phyloP scores from a whole-genome alignment of 1,284 basidiomycete genomes.

The Prillingera fragicola region DNA sequence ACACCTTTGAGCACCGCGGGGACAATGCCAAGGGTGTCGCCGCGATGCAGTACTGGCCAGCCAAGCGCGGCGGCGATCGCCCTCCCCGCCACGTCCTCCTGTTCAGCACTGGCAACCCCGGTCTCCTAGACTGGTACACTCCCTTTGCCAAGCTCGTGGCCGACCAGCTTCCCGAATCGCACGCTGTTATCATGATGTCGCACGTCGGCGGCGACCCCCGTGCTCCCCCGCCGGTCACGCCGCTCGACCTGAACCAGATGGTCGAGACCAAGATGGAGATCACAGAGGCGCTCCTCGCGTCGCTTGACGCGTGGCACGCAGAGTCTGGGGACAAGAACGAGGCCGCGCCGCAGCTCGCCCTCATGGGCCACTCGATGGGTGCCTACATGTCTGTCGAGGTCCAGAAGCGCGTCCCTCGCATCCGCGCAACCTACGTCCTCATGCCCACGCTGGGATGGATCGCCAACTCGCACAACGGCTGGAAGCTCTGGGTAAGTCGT shows the following conservation, averaged over 20 bases:
- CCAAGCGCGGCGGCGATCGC: constrained; percentile 9
- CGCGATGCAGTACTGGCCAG: constrained; percentile 35
- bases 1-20: constrained; percentile 5
- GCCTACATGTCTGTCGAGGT: constrained; percentile 39
- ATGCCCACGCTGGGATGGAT: constrained; percentile 45
- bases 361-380: constrained; percentile 46
- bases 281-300: constrained; percentile 17
- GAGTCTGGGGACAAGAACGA: constrained; percentile 5
- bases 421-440: constrained; percentile 28
- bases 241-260: constrained; percentile 34
- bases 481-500: constrained; percentile 34
- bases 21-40: constrained; percentile 8
- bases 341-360: constrained; percentile 21
- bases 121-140: constrained; percentile 45
- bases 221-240: constrained; percentile 15
- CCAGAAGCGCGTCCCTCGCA: constrained; percentile 21
- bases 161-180: constrained; percentile 31
- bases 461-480: constrained; percentile 37
- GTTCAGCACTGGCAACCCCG: constrained; percentile 45
- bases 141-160: constrained; percentile 41
- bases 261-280: constrained; percentile 44
- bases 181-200: constrained; percentile 41
- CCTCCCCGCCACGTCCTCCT: constrained; percentile 28
- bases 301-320: constrained; percentile 27
- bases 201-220: constrained; percentile 43